Percentiles rank a stretch among this genome's conserved stretches.
Conservation (phyloP, 2,329 filamentous ascomycete species). For the Ceratocystis smalleyi region DNA sequence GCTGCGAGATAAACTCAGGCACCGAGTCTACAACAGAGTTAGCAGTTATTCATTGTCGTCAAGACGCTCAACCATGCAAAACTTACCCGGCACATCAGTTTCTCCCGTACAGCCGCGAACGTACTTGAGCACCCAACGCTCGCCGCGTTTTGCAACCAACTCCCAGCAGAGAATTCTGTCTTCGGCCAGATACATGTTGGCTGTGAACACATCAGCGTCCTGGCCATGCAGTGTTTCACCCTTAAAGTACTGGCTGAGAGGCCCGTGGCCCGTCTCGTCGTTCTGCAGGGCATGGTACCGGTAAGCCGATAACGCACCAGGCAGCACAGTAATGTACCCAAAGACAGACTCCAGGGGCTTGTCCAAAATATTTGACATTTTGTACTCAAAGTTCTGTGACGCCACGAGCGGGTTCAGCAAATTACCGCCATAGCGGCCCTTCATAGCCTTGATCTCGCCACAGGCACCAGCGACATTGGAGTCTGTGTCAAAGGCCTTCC, state of each 20-base stretch:
- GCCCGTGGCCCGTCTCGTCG: conserved; percentile 86
- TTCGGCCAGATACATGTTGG: conserved; percentile 88
- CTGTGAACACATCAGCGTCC: conserved; percentile 91
- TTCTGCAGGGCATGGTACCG: conserved; percentile 93
- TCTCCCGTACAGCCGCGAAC: conserved; percentile 94
- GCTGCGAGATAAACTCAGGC: conserved; percentile 92
- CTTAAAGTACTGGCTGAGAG: conserved; percentile 96
- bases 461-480: conserved; percentile 94
- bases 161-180: conserved; percentile 90
- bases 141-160: conserved; percentile 82
- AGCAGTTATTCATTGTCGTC: conserved; percentile 16
- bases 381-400: conserved; percentile 98
- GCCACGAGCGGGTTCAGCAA: conserved; percentile 88
- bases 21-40: conserved; percentile 49
- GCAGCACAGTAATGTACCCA: conserved; percentile 93
- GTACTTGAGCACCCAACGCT: conserved; percentile 95
- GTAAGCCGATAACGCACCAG: conserved; percentile 87
- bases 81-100: conserved; percentile 87
- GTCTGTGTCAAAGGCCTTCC: conserved; percentile 97
- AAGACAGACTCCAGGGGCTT: conserved; percentile 96
- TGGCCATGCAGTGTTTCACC: conserved; percentile 93
- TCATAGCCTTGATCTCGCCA: conserved; percentile 94
- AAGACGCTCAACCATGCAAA: neutral
- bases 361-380: conserved; percentile 98
- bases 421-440: conserved; percentile 67